These are phyloP conservation scores for Crithidia sp. DNA, from an alignment of 208 protist genomes.

Conservation along the genomic window DNA sequence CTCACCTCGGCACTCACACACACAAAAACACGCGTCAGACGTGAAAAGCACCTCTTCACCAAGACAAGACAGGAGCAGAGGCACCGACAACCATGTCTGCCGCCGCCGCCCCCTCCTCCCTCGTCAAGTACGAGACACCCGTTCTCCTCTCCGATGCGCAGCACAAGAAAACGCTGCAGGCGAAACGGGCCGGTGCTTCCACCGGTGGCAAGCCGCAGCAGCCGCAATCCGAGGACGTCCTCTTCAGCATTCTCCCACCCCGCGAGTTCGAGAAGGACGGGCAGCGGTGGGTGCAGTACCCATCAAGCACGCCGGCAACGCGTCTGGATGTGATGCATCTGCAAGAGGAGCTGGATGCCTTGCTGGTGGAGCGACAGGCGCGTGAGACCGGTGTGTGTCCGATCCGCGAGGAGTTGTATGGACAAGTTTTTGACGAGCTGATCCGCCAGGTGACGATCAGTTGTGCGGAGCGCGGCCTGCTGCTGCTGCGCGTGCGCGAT, in stretches of 20 bases:
- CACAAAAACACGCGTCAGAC: too few species aligned
- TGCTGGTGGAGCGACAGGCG: constrained; percentile 95
- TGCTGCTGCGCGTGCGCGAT: constrained; percentile 97
- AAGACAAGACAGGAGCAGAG: too few species aligned
- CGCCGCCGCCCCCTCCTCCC: constrained; percentile 44
- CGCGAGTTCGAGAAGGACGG: constrained; percentile 88
- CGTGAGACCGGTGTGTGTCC: constrained; percentile 98
- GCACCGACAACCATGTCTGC: constrained; percentile 11
- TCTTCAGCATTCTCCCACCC: constrained; percentile 91
- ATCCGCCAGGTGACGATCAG: constrained; percentile 99
- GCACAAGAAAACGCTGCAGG: constrained; percentile 59
- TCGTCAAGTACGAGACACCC: constrained; percentile 93
- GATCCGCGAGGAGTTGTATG: constrained; percentile 98
- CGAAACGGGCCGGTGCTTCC: constrained; percentile 30
- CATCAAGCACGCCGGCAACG: constrained; percentile 88
- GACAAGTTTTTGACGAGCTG: constrained; percentile 97
- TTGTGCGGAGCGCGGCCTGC: constrained; percentile 97
- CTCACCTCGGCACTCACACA: too few species aligned
- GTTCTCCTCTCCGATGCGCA: constrained; percentile 84
- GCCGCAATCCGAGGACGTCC: constrained; percentile 89
- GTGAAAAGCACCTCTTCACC: too few species aligned
- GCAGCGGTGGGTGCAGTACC: constrained; percentile 89
- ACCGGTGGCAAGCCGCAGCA: neutral
- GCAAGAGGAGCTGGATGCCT: constrained; percentile 95
- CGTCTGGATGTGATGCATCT: constrained; percentile 91